Evolutionary conservation across 805 yeast species (phyloP).

Genomic region (Blastobotrys americana): DNA sequence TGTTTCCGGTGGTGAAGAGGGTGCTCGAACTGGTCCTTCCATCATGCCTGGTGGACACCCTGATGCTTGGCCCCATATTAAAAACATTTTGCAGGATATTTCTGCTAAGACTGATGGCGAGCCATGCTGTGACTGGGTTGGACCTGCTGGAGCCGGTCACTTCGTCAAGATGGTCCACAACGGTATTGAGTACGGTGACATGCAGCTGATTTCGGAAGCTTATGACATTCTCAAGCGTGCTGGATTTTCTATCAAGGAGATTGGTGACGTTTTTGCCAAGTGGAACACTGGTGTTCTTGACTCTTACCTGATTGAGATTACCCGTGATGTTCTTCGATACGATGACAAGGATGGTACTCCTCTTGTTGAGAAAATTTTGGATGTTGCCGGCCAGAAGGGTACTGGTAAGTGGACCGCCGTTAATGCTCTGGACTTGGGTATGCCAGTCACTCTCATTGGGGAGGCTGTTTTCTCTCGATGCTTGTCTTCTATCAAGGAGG

Average conservation of each 20-base stretch:
- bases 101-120: slow-evolving; percentile 96
- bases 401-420: slow-evolving; percentile 99
- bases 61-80: slow-evolving; percentile 98
- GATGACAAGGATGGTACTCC: slow-evolving; percentile 89
- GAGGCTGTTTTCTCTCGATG: slow-evolving; percentile 98
- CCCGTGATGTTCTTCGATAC: slow-evolving; percentile 87
- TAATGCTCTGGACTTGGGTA: slow-evolving; percentile 94
- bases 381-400: slow-evolving; percentile 98
- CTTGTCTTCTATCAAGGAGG: slow-evolving; percentile 84
- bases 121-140: slow-evolving; percentile 99
- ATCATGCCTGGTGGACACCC: slow-evolving; percentile 99
- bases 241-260: slow-evolving; percentile 83
- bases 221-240: slow-evolving; percentile 95
- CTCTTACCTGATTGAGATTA: slow-evolving; percentile 93
- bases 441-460: slow-evolving; percentile 97
- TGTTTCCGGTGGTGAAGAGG: slow-evolving; percentile 99
- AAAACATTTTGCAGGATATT: slow-evolving; percentile 91
- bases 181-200: slow-evolving; percentile 99
- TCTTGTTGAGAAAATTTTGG: slow-evolving; percentile 91
- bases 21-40: slow-evolving; percentile 99
- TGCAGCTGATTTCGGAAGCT: slow-evolving; percentile 98
- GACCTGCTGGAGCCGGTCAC: slow-evolving; percentile 98
- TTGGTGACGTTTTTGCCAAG: slow-evolving; percentile 80
- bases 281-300: slow-evolving; percentile 98
- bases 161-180: slow-evolving; percentile 99